Evolutionary conservation across 805 yeast genomes (phyloP).

Genomic region (Hanseniaspora guilliermondii): DNA sequence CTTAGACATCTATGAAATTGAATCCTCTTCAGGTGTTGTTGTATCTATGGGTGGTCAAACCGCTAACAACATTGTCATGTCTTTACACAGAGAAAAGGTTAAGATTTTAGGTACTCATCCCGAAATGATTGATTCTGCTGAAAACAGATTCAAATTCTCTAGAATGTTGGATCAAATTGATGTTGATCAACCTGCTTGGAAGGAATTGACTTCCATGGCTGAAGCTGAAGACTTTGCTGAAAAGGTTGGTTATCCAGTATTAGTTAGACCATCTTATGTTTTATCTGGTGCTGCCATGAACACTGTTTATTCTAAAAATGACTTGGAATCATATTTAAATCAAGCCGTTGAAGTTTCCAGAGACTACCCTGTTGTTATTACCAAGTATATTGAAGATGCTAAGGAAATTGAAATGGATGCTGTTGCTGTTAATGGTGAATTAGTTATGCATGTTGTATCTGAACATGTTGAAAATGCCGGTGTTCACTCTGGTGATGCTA

Average conservation of each 20-base stretch:
- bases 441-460: constrained; percentile 86
- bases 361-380: constrained; percentile 94
- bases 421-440: constrained; percentile 80
- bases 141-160: constrained; percentile 95
- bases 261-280: constrained; percentile 95
- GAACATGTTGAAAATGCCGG: constrained; percentile 99
- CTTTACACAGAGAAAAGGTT: constrained; percentile 69
- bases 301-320: constrained; percentile 66
- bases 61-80: constrained; percentile 91
- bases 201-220: constrained; percentile 73
- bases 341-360: constrained; percentile 87
- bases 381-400: constrained; percentile 91
- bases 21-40: constrained; percentile 77
- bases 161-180: constrained; percentile 83
- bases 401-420: constrained; percentile 96
- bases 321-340: constrained; percentile 68
- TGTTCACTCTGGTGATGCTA: constrained; percentile 97
- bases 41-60: constrained; percentile 97
- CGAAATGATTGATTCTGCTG: constrained; percentile 89
- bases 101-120: constrained; percentile 89
- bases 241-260: constrained; percentile 83
- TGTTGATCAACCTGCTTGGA: constrained; percentile 96
- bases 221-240: constrained; percentile 81
- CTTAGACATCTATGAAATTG: constrained; percentile 91
- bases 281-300: constrained; percentile 98